A percentile compares a stretch with the other conserved stretches of the same genome.
Conservation (phyloP, 2,329 filamentous ascomycete genomes). For the Colletotrichum sojae region DNA sequence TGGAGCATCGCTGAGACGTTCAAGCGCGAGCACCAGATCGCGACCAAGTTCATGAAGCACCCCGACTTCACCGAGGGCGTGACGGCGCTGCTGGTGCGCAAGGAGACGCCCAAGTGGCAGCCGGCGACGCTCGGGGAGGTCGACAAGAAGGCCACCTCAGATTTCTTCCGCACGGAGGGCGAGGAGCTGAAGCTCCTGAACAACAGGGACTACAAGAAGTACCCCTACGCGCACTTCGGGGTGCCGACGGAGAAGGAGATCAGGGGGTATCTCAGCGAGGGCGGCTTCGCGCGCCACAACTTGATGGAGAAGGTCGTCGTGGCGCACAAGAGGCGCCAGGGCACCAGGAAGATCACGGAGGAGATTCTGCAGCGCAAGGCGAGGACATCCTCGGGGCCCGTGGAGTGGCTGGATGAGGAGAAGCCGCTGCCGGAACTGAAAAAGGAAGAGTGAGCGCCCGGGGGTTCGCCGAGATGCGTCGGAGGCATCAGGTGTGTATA, state of each 20-base stretch:
- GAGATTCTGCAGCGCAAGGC: constrained; percentile 78
- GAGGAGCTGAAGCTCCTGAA: constrained; percentile 73
- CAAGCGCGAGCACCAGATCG: constrained; percentile 87
- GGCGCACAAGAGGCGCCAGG: constrained; percentile 74
- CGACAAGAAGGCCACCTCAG: constrained; percentile 68
- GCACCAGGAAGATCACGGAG: constrained; percentile 75
- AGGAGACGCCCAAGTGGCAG: constrained; percentile 80
- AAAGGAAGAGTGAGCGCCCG: too few relatives aligned
- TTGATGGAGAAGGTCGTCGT: constrained; percentile 75
- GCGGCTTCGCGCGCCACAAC: constrained; percentile 62
- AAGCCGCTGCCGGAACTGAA: background rate
- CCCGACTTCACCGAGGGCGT: constrained; percentile 95
- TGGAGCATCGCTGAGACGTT: constrained; percentile 93
- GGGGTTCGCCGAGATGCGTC: constrained; percentile 18
- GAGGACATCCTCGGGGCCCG: constrained; percentile 59
- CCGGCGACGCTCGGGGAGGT: constrained; percentile 82
- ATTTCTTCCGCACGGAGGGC: constrained; percentile 75
- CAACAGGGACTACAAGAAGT: constrained; percentile 75
- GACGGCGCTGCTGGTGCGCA: constrained; percentile 82
- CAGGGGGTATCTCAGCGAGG: constrained; percentile 57
- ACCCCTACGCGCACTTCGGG: constrained; percentile 79
- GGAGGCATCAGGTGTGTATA: constrained; percentile 33
- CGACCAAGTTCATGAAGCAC: constrained; percentile 89
- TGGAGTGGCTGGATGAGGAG: constrained; percentile 52
- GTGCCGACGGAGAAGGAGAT: constrained; percentile 81